These are phyloP conservation scores for Choiromyces venosus DNA, from an alignment of 495 filamentous ascomycete species.

Conservation along the genomic window DNA sequence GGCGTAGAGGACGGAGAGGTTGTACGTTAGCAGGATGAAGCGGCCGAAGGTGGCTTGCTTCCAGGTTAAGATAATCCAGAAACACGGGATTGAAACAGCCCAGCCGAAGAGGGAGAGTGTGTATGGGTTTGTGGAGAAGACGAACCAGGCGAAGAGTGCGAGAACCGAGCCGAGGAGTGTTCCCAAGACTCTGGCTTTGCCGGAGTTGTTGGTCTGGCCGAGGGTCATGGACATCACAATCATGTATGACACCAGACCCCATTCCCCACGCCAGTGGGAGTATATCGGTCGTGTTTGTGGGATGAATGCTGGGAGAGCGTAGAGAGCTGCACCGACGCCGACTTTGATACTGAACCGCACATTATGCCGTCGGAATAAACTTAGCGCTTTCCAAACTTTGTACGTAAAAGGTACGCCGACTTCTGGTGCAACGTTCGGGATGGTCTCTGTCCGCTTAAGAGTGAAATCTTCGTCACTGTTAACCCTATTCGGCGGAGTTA, in stretches of 20 bases:
- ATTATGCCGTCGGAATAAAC: conserved; percentile 60
- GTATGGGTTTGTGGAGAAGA: conserved; percentile 64
- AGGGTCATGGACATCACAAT: conserved; percentile 97
- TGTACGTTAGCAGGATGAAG: conserved; percentile 91
- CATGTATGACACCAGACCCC: conserved; percentile 96
- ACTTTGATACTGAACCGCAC: conserved; percentile 85
- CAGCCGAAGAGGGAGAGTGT: conserved; percentile 72
- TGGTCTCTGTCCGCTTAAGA: conserved; percentile 32
- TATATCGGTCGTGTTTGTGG: conserved; percentile 71
- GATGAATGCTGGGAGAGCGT: conserved; percentile 81
- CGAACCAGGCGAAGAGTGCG: conserved; percentile 70
- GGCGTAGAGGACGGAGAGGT: conserved; percentile 90
- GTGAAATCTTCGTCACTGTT: conserved; percentile 8
- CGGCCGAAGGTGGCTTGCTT: conserved; percentile 85
- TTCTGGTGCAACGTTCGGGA: conserved; percentile 46
- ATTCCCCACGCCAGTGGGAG: conserved; percentile 87
- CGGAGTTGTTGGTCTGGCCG: conserved; percentile 88
- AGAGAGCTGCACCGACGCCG: conserved; percentile 77
- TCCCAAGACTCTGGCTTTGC: conserved; percentile 76
- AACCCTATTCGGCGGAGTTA: background rate
- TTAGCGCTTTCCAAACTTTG: conserved; percentile 55
- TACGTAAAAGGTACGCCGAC: conserved; percentile 50
- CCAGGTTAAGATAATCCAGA: conserved; percentile 79
- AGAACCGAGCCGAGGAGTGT: conserved; percentile 74
- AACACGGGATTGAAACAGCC: conserved; percentile 71